phyloP scores from a whole-genome alignment of 108 stramenopile species.

The Pseudonitzschia multiseries region DNA sequence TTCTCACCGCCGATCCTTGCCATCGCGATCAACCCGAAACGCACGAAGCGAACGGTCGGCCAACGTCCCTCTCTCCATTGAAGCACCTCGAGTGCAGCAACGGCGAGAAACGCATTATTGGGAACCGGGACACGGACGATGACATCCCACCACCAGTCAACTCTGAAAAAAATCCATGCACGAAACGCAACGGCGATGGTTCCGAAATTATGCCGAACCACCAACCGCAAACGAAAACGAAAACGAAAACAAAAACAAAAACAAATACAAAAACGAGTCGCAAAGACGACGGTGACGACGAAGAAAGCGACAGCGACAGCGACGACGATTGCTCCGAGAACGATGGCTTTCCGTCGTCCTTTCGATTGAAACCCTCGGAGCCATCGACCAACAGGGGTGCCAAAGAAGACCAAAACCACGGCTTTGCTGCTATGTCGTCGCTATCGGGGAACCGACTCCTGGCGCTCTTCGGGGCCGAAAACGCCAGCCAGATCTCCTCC shows the following conservation, averaged over 20 bases:
- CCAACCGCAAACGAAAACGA: not conserved
- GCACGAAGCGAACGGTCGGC: too few species aligned
- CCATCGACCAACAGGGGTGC: not conserved
- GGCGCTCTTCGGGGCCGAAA: constrained; percentile 28
- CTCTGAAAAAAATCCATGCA: too few species aligned
- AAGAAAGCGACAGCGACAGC: not conserved
- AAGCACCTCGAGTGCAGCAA: not conserved
- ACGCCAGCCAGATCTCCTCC: not conserved
- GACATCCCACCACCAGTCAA: not conserved
- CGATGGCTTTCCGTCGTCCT: not conserved
- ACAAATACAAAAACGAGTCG: too few species aligned
- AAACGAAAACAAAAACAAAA: too few species aligned
- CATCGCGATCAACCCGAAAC: too few species aligned
- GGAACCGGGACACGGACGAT: not conserved
- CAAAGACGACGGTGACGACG: not conserved
- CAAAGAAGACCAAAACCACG: not conserved
- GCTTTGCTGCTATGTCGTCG: not conserved
- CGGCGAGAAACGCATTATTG: not conserved
- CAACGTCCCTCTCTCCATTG: too few species aligned
- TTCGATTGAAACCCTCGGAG: constrained; percentile 4
- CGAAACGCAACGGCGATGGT: too few species aligned
- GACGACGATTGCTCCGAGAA: not conserved
- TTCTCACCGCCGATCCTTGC: too few species aligned
- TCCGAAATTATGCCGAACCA: too few species aligned
- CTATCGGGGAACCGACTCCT: constrained; percentile 7